Base-by-base conservation (phyloP, 305 asterid genomes). In the Lippia alba region DNA sequence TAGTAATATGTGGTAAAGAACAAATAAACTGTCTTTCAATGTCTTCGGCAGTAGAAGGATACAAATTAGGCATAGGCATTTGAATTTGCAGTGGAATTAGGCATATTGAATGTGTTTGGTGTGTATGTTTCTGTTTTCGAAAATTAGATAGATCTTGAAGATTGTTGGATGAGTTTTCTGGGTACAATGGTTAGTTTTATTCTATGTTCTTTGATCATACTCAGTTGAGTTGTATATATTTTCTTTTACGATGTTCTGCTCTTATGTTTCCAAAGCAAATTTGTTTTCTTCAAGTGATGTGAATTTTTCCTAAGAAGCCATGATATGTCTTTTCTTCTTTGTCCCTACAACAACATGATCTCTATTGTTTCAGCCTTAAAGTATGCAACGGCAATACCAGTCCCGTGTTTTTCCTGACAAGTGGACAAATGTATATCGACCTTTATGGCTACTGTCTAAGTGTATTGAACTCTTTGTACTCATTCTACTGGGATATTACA, bases 311-410 rank as follows among this genome's bases (percentile, higher is more conserved):
- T 53, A 39, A 14, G 67, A 66, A 58, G 30, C 60, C 30, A 12
- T 41, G 20, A 24, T 24, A 24, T 16, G 33, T 59, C n/a, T n/a
- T n/a, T n/a, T 60, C 56, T 10, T 67, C 39, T 44, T 24, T 19
- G 44, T 45, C 18, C 70, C 60, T 66, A 64, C 49, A 73, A 44
- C 81, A 66, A 78, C 74, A 51, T 73, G 40, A 68, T 74, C 66
- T 76, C 63, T 60, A 10, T 76, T 76, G 61, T 88, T 86, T 85
- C 99, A 95, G 99, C 98, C 40, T 79, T 95, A 56, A 95, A 95
- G 83, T 92, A 92, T 82, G 86, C 97, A 54, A 91, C 98, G 0
- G 98, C 99, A 18, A 89, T 95, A 64, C 98, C 99, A 50, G 99
- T 95, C 68, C 89, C 92, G 48, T 91, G 39, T 95, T 78, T 74